Conservation (phyloP, 441 rosid genomes). For the Geranium incanum region DNA sequence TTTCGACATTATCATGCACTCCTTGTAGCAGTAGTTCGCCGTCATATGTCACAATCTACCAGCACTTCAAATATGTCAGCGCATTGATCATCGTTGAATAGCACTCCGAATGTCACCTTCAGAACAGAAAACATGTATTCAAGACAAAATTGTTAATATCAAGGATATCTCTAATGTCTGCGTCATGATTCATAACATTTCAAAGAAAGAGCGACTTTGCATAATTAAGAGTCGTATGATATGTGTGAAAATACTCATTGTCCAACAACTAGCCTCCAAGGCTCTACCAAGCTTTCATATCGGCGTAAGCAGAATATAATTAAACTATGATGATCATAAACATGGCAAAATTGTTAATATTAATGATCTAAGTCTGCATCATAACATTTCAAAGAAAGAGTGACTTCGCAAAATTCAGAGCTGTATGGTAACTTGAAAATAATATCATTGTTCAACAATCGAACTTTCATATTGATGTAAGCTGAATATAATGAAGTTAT, state of each 20-base stretch:
- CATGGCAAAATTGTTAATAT: too few species aligned
- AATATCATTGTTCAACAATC: background rate
- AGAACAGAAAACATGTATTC: slow-evolving; percentile 16
- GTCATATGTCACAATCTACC: slow-evolving; percentile 47
- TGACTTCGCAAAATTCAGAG: background rate
- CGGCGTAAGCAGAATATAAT: too few species aligned
- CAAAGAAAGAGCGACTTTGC: background rate
- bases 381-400: background rate
- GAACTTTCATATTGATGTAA: too few species aligned
- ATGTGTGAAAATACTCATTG: background rate
- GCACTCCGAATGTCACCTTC: slow-evolving; percentile 78
- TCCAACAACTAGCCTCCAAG: background rate
- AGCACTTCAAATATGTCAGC: slow-evolving; percentile 88
- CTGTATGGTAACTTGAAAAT: background rate
- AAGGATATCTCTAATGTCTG: background rate
- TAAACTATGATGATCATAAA: too few species aligned
- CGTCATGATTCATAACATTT: background rate
- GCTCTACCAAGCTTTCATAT: too few species aligned
- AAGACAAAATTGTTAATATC: background rate
- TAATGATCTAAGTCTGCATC: too few species aligned
- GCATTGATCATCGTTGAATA: slow-evolving; percentile 76
- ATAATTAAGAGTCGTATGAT: background rate
- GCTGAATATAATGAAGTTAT: too few species aligned
- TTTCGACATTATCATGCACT: slow-evolving; percentile 79
- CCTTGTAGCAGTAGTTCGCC: slow-evolving; percentile 89